Evolutionary conservation across 139 green algal species (phyloP), one percentile per base, ranked within the genome.

Genomic region (Picocystis salinarum): DNA sequence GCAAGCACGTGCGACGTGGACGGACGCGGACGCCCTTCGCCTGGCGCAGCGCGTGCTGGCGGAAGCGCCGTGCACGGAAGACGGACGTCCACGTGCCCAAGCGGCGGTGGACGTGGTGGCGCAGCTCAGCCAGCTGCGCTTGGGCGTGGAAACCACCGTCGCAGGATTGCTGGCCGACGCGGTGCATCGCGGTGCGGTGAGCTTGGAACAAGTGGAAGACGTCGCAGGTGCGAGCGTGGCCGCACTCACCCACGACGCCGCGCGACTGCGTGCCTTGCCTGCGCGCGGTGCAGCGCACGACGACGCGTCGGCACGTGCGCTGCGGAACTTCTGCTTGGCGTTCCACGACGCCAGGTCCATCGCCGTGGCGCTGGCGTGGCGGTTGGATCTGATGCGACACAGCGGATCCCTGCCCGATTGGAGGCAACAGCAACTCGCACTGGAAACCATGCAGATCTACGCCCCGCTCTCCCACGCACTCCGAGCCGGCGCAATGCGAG

Each of bases 381-480:
- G 78, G 7, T 64, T 87, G 54, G 61, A 88, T 31, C 46, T 47
- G 41, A 61, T 93, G 58, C 61, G 71, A 40, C 57, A 69, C 51
- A 50, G 70, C 40, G 13, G 26, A 5, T 28, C 27, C 15, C 46
- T 66, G 42, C 59, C 52, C 13, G 19, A 37, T 18, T 56, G 31
- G 13, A 17, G 31, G 31, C 30, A 42, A 33, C 49, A 54, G 27
- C 22, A 79, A 34, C 50, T 75, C 39, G 66, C 64, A 17, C 36
- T 87, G 36, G 76, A 81, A 58, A 77, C 70, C 13, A 67, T 95
- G 45, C 77, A 92, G 52, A 64, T 92, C 13, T 85, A 79, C 46
- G 76, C 75, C 0, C 80, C 82, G 2, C 63, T 92, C 55, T 78
- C 66, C 17, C 79, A 92, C 48, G 80, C 80, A 4, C 42, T 91